Evolutionary conservation across 1,284 basidiomycete species (phyloP).

Genomic region (Rhodotorula sp.): DNA sequence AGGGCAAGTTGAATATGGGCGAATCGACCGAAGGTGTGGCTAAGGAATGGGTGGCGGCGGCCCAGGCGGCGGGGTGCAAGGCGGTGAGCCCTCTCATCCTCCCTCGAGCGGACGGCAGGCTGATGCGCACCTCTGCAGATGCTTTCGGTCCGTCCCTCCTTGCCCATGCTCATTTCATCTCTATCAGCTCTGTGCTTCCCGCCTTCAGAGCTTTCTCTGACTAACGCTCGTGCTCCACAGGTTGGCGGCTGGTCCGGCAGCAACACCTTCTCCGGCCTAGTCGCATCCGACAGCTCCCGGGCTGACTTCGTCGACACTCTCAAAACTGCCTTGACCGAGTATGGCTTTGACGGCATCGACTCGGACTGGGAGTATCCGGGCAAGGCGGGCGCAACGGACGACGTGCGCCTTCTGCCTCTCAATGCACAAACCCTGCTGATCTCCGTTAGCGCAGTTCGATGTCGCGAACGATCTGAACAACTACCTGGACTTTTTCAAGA

Average conservation of each 20-base stretch:
- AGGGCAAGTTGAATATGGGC: slow-evolving; percentile 1
- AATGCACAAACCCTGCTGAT: neutral
- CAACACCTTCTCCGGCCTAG: neutral
- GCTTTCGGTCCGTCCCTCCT: neutral
- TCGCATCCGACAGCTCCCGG: slow-evolving; percentile 6
- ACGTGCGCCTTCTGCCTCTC: neutral
- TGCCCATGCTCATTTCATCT: too few species aligned
- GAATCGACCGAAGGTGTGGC: slow-evolving; percentile 5
- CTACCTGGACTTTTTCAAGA: slow-evolving; percentile 14
- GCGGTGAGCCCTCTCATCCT: neutral
- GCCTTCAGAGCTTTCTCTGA: neutral
- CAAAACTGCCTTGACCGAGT: neutral
- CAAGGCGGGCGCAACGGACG: slow-evolving; percentile 6
- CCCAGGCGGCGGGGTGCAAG: slow-evolving; percentile 8
- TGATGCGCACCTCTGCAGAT: neutral
- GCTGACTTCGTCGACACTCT: slow-evolving; percentile 10
- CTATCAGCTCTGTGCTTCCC: neutral
- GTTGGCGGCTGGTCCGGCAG: slow-evolving; percentile 18
- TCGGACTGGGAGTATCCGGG: slow-evolving; percentile 33
- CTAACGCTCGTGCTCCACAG: too few species aligned
- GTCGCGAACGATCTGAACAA: slow-evolving; percentile 28
- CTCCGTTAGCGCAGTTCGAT: slow-evolving; percentile 18
- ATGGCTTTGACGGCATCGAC: slow-evolving; percentile 26
- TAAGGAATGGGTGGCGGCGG: slow-evolving; percentile 13
- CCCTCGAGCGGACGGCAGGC: neutral